Percentiles rank a stretch among this genome's conserved stretches.
Conservation (phyloP, 305 asterid species). For the Withania somnifera region DNA sequence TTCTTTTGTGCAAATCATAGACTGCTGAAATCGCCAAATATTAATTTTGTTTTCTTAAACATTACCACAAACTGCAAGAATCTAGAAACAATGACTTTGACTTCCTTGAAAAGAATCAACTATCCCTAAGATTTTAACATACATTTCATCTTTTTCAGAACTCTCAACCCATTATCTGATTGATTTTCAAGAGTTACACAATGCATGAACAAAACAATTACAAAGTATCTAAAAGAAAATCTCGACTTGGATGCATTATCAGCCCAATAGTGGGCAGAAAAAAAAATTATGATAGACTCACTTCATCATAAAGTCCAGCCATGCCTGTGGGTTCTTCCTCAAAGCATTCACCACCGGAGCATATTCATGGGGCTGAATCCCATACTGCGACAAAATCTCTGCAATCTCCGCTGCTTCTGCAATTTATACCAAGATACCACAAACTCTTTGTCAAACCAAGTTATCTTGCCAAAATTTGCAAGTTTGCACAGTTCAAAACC, state of each 20-base stretch:
- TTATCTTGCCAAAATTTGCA: neutral
- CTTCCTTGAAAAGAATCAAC: neutral
- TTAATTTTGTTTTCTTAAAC: neutral
- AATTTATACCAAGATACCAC: neutral
- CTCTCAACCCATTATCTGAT: neutral
- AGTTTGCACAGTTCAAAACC: neutral
- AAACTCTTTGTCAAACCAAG: neutral
- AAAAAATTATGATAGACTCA: constrained; percentile 9
- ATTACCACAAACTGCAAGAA: neutral
- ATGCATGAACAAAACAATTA: neutral
- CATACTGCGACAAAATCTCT: constrained; percentile 75
- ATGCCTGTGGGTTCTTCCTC: constrained; percentile 82
- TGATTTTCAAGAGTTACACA: neutral
- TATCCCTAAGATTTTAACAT: neutral
- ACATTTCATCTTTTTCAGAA: neutral
- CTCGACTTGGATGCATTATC: neutral
- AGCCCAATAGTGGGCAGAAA: neutral
- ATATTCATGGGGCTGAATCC: constrained; percentile 65
- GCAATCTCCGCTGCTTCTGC: constrained; percentile 98
- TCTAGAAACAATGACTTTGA: neutral
- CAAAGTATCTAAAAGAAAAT: neutral
- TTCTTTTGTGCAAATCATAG: neutral
- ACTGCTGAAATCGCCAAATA: neutral
- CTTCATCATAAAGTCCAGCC: constrained; percentile 99
- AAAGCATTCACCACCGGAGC: constrained; percentile 75